Base-by-base conservation (phyloP, 140 eudicot species). In the Stevia rebaudiana region DNA sequence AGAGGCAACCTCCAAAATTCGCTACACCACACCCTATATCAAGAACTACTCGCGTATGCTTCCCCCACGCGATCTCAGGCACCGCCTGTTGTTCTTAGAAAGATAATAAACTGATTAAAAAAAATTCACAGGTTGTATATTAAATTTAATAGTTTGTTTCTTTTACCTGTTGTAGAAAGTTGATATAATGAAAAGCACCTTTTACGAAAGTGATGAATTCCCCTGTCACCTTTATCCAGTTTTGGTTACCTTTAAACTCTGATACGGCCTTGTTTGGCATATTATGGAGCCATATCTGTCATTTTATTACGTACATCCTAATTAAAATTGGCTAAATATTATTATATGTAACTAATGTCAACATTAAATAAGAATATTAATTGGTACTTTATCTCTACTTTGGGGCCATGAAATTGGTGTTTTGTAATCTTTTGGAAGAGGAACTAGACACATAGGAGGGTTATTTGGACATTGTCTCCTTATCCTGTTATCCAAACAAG, bases 1-100 rank as follows among this genome's bases (percentile, higher is more conserved):
- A 91, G 6, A 91, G 89, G 53, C 47, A 84, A 40, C 98, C 96
- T 5, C 96, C 98, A 42, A 91, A 91, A 73, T 90, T 91, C 0
- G 96, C 91, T 3, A 84, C 95, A 52, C 96, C 96, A 23, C 98
- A 87, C 15, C 96, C 98, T 10, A 91, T 80, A 71, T 91, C 96
- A 3, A 87, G 66, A 49, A 91, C 74, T 2, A 82, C 80, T 71
- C 98, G 69, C 3, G 91, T 83, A 60, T 60, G 91, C 77, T 82
- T 87, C 28, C 98, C 97, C 98, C 98, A 91, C 40, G 81, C 78
- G n/a, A 91, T 87, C 30, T 80, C 84, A 0, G 92, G 85, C 54
- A 75, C 86, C 23, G 83, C 81, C 98, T 87, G 80, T 55, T 21
- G 61, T 47, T 21, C 33, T 48, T 58, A 37, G 46, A 54, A 44